Evolutionary conservation across 75 land plant species (phyloP).

Genomic region (Gnetum montanum): DNA sequence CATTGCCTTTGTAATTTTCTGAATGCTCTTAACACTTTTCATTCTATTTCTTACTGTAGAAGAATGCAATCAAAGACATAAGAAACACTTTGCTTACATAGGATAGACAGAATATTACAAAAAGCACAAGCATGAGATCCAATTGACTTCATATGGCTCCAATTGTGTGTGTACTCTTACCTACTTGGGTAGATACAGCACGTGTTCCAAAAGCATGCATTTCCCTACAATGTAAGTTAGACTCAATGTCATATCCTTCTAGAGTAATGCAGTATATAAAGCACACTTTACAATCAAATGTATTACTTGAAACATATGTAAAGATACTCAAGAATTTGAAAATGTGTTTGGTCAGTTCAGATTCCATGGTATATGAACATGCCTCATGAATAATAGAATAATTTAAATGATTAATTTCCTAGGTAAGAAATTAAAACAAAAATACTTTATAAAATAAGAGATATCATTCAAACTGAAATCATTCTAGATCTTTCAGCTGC

Average conservation of each 20-base stretch:
- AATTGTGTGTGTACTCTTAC: no score
- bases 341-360: background rate
- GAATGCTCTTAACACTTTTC: slow-evolving; percentile 96
- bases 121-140: background rate
- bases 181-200: slow-evolving; percentile 61
- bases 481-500: no score
- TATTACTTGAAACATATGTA: background rate
- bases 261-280: background rate
- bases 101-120: background rate
- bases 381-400: background rate
- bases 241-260: no score
- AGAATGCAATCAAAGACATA: background rate
- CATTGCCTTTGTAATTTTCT: slow-evolving; percentile 99
- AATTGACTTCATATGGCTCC: background rate
- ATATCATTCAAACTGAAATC: no score
- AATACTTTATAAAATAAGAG: background rate
- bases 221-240: slow-evolving; percentile 43
- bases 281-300: background rate
- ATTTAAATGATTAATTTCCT: background rate
- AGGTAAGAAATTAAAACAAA: background rate
- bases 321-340: background rate
- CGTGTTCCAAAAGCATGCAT: slow-evolving; percentile 45
- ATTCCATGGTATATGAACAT: background rate
- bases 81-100: background rate
- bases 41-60: slow-evolving; percentile 78